Evolutionary conservation across 805 yeast genomes (phyloP), one percentile per base, ranked within the genome.

Genomic region (Candida khao-thaluensis): DNA sequence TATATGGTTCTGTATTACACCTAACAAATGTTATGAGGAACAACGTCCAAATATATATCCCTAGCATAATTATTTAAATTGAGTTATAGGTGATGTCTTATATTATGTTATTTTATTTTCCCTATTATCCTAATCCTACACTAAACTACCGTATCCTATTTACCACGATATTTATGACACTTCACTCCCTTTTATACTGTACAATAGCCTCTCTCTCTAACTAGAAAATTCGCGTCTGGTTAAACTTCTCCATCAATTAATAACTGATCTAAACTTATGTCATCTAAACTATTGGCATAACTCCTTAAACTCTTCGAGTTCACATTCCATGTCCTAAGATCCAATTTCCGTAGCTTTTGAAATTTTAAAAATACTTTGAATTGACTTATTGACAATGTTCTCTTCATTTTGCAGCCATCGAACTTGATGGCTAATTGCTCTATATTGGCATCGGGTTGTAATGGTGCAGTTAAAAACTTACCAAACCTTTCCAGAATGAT

Each of bases 401-500:
- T 39, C 7, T 37, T 16, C 10, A 29, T 37, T 21, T 40, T 35
- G 27, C 37, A 41, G 15, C 31, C 31, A n/a, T n/a, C 17, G 17
- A 41, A 40, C 5, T 39, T 41, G 17, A 58, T 51, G n/a, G 51
- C 39, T 11, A 41, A 22, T 17, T 41, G 44, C 12, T 42, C 47
- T 16, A 56, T 48, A 16, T 31, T 33, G 43, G 47, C 52, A 30
- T 44, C 49, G 11, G 37, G 40, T 16, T 46, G 49, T 17, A 52
- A 43, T 8, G 59, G 60, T 8, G 45, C 44, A 4, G 40, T 27
- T 14, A 66, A 38, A 31, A 66, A 65, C 26, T 54, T 50, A 17
- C 49, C 50, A 38, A 67, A 66, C 30, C 74, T 45, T 43, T 69
- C 74, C 45, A 64, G 64, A 3, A 62, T 48, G 12, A 62, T 49